Conservation (phyloP, 2,329 filamentous ascomycete species). For the Zarea fungicola region DNA sequence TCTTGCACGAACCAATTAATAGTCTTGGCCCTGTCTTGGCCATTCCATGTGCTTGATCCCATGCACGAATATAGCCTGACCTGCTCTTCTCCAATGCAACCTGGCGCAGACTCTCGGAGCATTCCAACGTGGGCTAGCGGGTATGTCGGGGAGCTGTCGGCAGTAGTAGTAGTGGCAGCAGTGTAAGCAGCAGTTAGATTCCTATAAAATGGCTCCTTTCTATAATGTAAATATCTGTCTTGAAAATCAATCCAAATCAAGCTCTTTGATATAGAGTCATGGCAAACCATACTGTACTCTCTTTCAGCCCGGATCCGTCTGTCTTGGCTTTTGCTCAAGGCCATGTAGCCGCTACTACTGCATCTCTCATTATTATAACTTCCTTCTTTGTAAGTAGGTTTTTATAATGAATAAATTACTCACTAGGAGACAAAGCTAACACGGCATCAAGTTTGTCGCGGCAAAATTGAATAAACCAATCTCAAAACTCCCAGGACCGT, state of each 20-base stretch:
- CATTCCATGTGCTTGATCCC: too few relatives aligned
- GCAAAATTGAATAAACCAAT: constrained; percentile 1
- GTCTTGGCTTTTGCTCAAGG: constrained; percentile 1
- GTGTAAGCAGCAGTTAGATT: too few relatives aligned
- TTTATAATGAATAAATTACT: not conserved
- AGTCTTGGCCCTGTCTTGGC: too few relatives aligned
- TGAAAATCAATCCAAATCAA: not conserved
- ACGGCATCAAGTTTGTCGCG: not conserved
- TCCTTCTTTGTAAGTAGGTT: not conserved
- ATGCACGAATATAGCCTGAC: too few relatives aligned
- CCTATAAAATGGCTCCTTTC: too few relatives aligned
- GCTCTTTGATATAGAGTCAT: too few relatives aligned
- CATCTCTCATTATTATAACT: not conserved
- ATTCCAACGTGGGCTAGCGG: too few relatives aligned
- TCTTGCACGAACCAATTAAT: too few relatives aligned
- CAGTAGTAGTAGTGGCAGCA: too few relatives aligned
- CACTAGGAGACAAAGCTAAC: not conserved
- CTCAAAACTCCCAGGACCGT: constrained; percentile 5
- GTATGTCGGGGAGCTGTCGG: too few relatives aligned
- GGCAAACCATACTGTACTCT: not conserved
- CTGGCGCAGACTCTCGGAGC: too few relatives aligned
- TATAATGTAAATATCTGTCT: not conserved
- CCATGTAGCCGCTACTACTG: not conserved
- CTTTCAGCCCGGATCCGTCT: not conserved
- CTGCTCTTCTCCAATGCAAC: too few relatives aligned